Percentiles rank a stretch among this genome's conserved stretches.
These are phyloP conservation scores for Leishmania amazonensis DNA, from an alignment of 208 protist species.

Conservation along the genomic window DNA sequence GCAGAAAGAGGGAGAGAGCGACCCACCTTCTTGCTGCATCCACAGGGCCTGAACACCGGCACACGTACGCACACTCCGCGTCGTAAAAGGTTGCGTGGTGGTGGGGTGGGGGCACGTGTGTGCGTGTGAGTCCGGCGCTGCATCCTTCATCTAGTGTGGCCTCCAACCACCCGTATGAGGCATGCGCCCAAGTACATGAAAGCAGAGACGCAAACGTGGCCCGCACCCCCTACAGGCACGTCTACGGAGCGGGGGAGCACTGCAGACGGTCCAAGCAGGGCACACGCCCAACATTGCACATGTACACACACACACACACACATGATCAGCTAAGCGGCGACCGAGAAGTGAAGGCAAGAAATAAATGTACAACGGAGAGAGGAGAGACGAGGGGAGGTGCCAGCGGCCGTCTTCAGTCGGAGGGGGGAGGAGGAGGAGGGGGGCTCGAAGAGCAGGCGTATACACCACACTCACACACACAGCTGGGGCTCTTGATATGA, in stretches of 20 bases:
- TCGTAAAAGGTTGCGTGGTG: too few relatives aligned
- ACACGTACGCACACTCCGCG: neutral
- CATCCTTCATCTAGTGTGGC: neutral
- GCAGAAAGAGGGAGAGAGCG: neutral
- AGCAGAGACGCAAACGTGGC: neutral
- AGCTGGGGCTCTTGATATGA: neutral
- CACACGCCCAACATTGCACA: neutral
- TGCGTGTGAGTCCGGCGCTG: neutral
- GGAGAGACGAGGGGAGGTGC: neutral
- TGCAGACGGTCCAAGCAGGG: neutral
- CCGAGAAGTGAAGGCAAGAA: neutral
- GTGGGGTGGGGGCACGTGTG: neutral
- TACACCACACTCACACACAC: neutral
- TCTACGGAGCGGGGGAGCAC: neutral
- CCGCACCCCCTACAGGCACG: neutral
- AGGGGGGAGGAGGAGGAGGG: neutral
- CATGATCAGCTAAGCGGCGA: neutral
- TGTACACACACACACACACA: neutral
- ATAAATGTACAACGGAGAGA: neutral
- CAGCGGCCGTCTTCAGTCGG: neutral
- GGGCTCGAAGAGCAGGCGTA: neutral
- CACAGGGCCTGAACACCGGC: neutral
- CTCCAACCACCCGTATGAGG: neutral
- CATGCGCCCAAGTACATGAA: neutral
- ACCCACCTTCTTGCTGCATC: neutral